phyloP scores from a whole-genome alignment of 2,329 filamentous ascomycete genomes.

The Coniochaeta sp. region DNA sequence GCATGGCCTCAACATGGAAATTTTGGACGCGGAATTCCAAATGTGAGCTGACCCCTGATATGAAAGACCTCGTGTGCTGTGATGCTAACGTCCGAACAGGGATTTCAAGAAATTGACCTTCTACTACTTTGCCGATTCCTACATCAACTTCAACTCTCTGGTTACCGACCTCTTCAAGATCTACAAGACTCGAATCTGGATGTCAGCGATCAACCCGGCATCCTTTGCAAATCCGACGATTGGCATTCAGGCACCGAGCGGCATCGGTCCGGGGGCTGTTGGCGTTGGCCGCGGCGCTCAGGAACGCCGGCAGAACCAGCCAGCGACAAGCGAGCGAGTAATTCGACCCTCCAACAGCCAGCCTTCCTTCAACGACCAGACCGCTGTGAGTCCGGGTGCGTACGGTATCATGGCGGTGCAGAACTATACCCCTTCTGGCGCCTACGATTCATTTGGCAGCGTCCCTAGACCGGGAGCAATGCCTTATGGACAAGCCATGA shows the following conservation, averaged over 20 bases:
- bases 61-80: not conserved
- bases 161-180: conserved; percentile 98
- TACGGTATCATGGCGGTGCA: conserved; percentile 26
- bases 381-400: conserved; percentile 28
- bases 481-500: conserved; percentile 31
- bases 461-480: conserved; percentile 22
- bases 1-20: conserved; percentile 95
- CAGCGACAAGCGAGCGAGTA: conserved; percentile 7
- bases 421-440: conserved; percentile 30
- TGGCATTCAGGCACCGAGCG: conserved; percentile 62
- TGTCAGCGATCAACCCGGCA: conserved; percentile 97
- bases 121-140: conserved; percentile 96
- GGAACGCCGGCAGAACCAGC: conserved; percentile 39
- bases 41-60: conserved; percentile 60
- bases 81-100: conserved; percentile 39
- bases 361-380: conserved; percentile 24
- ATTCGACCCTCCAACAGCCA: conserved; percentile 11
- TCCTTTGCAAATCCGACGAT: conserved; percentile 79
- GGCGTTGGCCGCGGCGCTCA: conserved; percentile 40
- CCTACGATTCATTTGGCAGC: conserved; percentile 36
- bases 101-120: conserved; percentile 99
- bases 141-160: conserved; percentile 98
- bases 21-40: conserved; percentile 96
- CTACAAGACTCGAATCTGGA: conserved; percentile 99
- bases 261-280: conserved; percentile 60